phyloP scores from a whole-genome alignment of 306 rosid species.

The Cyamopsis tetragonoloba region DNA sequence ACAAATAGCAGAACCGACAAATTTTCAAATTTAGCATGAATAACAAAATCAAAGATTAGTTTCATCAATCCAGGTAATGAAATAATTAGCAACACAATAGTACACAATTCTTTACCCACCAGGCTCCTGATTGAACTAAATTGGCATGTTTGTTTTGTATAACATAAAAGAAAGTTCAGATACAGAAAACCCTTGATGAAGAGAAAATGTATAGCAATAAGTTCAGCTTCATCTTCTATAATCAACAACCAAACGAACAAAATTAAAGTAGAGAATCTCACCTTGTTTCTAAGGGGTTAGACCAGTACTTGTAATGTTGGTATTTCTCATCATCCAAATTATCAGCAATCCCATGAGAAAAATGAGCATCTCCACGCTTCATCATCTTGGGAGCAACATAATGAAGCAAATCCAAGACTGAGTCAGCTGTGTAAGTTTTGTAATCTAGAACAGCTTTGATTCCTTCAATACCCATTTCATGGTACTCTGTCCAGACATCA shows the following conservation, averaged over 20 bases:
- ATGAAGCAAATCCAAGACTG: conserved; percentile 63
- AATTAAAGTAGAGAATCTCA: conserved; percentile 34
- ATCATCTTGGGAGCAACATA: conserved; percentile 81
- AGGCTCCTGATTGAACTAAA: not conserved
- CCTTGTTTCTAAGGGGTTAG: conserved; percentile 81
- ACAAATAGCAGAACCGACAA: conserved; percentile 13
- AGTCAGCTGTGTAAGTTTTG: conserved; percentile 62
- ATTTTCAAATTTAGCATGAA: conserved; percentile 11
- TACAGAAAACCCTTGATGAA: conserved; percentile 8
- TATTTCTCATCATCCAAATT: conserved; percentile 70
- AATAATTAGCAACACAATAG: not conserved
- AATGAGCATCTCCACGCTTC: conserved; percentile 75
- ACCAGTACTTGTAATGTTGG: conserved; percentile 77
- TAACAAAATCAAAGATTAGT: too few species aligned
- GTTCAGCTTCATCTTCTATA: not conserved
- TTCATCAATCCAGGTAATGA: conserved; percentile 14
- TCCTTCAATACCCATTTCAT: conserved; percentile 74
- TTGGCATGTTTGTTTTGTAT: not conserved
- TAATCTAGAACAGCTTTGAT: conserved; percentile 67
- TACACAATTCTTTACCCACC: not conserved
- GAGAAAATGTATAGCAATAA: conserved; percentile 2
- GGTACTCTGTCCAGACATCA: conserved; percentile 84
- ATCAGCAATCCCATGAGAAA: conserved; percentile 74
- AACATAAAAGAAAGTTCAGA: conserved; percentile 5
- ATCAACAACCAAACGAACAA: not conserved